Conservation (phyloP, 148 eudicot species). For the Chenopodium album region DNA sequence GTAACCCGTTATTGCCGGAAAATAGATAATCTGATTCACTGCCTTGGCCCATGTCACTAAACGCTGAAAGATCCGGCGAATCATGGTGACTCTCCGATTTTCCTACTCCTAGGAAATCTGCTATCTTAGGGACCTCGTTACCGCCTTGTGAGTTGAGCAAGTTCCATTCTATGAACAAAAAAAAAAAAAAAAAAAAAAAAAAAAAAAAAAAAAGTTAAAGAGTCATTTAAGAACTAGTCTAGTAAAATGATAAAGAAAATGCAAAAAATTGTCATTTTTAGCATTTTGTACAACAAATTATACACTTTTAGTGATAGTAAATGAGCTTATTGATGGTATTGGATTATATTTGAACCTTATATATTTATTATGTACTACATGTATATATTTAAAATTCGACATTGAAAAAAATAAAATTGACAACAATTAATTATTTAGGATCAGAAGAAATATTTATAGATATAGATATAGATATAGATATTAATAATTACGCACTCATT, state of each 20-base stretch:
- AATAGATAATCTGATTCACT: conserved; percentile 57
- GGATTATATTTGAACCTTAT: too few species aligned
- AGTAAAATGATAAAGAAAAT: neutral
- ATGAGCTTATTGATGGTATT: too few species aligned
- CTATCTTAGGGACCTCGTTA: conserved; percentile 75
- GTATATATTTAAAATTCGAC: too few species aligned
- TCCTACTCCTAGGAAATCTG: conserved; percentile 87
- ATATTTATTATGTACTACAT: too few species aligned
- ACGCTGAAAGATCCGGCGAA: conserved; percentile 51
- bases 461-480: neutral
- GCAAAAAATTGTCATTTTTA: neutral
- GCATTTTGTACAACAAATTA: too few species aligned
- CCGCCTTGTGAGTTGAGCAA: conserved; percentile 55
- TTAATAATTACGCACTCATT: too few species aligned
- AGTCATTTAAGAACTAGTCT: neutral
- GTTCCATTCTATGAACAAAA: conserved; percentile 61
- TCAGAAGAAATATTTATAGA: neutral
- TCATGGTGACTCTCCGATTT: conserved; percentile 59
- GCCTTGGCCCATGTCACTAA: conserved; percentile 44
- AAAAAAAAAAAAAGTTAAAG: neutral
- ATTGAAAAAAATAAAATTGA: neutral
- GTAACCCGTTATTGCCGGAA: conserved; percentile 37
- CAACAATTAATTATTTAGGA: neutral
- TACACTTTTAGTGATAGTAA: too few species aligned
- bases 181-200: neutral